phyloP scores from a whole-genome alignment of 176 grass and related monocot genomes.

The Oryza glumipatula region DNA sequence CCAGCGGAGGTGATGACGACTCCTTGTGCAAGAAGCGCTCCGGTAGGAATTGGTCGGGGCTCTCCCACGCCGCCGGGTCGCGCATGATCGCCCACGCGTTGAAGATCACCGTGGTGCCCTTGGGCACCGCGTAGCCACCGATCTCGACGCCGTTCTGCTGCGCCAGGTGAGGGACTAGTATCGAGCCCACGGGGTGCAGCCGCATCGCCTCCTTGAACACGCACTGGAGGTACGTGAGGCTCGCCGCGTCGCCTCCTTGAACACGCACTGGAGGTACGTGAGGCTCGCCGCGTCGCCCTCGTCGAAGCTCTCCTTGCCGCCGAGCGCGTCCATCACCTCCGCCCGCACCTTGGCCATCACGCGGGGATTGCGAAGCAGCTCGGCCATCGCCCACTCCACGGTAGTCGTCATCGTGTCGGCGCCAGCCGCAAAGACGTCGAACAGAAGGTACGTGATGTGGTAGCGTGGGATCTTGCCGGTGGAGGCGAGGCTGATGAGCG shows the following conservation, averaged over 20 bases:
- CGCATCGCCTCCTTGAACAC: conserved; percentile 41
- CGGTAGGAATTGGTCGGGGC: conserved; percentile 30
- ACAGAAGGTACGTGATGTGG: conserved; percentile 16
- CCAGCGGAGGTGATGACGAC: background rate
- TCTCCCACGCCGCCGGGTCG: conserved; percentile 36
- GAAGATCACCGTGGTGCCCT: conserved; percentile 29
- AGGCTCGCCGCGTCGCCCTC: conserved; percentile 28
- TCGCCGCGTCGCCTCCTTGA: conserved; percentile 32
- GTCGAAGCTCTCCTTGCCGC: background rate
- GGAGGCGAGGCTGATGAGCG: conserved; percentile 26
- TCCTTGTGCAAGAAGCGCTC: conserved; percentile 37
- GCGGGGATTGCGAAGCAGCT: conserved; percentile 46
- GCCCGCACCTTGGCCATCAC: conserved; percentile 44
- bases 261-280: conserved; percentile 33
- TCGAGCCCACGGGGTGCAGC: conserved; percentile 21
- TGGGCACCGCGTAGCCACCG: conserved; percentile 36
- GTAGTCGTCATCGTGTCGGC: conserved; percentile 26
- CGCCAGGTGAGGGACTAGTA: conserved; percentile 25
- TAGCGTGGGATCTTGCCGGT: conserved; percentile 15
- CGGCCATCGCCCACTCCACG: conserved; percentile 46
- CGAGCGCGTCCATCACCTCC: conserved; percentile 26
- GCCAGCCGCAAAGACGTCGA: conserved; percentile 36
- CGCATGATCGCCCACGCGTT: conserved; percentile 50
- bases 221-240: conserved; percentile 37
- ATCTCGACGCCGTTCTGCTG: conserved; percentile 32